phyloP scores from a whole-genome alignment of 768 basidiomycete genomes.

The Cubamyces sp. region DNA sequence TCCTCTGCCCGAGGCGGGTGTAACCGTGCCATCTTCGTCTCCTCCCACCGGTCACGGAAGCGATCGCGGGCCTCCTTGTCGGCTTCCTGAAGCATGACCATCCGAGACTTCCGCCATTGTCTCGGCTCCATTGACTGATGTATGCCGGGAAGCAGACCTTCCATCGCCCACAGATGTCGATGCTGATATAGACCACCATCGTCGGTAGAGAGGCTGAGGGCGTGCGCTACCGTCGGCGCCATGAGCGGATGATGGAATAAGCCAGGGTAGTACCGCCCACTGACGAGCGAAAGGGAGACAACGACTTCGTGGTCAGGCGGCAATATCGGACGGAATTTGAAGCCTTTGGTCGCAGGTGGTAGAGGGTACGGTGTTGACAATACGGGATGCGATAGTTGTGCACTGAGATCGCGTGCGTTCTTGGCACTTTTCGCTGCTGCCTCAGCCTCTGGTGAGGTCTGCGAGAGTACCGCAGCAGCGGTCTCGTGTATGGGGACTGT shows the following conservation, averaged over 20 bases:
- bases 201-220: constrained; percentile 39
- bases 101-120: constrained; percentile 54
- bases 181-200: constrained; percentile 42
- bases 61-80: constrained; percentile 43
- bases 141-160: constrained; percentile 69
- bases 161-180: constrained; percentile 69
- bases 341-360: constrained; percentile 69
- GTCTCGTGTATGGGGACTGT: constrained; percentile 28
- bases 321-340: constrained; percentile 70
- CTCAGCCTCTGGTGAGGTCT: constrained; percentile 8
- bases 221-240: constrained; percentile 42
- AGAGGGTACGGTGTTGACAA: constrained; percentile 44
- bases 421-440: neutral
- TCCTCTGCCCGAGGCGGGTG: constrained; percentile 2
- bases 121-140: constrained; percentile 74
- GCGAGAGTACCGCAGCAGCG: constrained; percentile 19
- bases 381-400: constrained; percentile 43
- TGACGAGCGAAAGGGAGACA: constrained; percentile 69
- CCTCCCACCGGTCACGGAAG: constrained; percentile 27
- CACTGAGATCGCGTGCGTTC: neutral
- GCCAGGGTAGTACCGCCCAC: constrained; percentile 81
- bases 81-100: constrained; percentile 65
- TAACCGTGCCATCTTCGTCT: constrained; percentile 25
- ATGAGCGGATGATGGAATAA: constrained; percentile 70
- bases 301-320: constrained; percentile 63